These are phyloP conservation scores for Ophiostoma himal-ulmi DNA, from an alignment of 2,329 filamentous ascomycete species.

Conservation along the genomic window DNA sequence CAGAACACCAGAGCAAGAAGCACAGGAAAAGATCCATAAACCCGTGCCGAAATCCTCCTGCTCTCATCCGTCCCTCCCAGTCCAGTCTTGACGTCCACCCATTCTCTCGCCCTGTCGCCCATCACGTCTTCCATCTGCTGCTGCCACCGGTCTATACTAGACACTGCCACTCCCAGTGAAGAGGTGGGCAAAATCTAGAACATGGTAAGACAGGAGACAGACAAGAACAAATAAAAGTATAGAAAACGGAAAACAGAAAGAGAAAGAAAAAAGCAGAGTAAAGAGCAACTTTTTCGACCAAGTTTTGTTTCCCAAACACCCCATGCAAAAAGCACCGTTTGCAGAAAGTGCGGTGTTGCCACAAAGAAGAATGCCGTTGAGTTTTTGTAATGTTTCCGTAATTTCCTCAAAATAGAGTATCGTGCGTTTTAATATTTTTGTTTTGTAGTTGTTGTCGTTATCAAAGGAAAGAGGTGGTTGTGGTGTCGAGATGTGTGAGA, in stretches of 20 bases:
- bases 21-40: conserved; percentile 16
- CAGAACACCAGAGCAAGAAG: conserved; percentile 21
- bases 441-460: conserved; percentile 13
- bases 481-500: neutral
- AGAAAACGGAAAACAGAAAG: neutral
- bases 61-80: conserved; percentile 14
- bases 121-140: neutral
- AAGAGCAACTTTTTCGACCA: conserved; percentile 15
- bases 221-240: neutral
- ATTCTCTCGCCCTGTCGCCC: neutral
- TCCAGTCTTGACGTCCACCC: neutral
- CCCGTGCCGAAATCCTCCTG: conserved; percentile 17
- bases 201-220: neutral
- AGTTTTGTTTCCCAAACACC: conserved; percentile 13
- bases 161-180: neutral
- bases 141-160: neutral
- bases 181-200: neutral
- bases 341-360: neutral
- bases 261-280: neutral
- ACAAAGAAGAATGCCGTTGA: conserved; percentile 1
- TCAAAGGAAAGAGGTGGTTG: neutral
- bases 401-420: neutral
- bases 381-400: conserved; percentile 9
- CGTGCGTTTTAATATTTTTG: conserved; percentile 12
- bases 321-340: neutral